Evolutionary conservation across 2,329 filamentous ascomycete species (phyloP).

Genomic region (Ophiostoma sp.): DNA sequence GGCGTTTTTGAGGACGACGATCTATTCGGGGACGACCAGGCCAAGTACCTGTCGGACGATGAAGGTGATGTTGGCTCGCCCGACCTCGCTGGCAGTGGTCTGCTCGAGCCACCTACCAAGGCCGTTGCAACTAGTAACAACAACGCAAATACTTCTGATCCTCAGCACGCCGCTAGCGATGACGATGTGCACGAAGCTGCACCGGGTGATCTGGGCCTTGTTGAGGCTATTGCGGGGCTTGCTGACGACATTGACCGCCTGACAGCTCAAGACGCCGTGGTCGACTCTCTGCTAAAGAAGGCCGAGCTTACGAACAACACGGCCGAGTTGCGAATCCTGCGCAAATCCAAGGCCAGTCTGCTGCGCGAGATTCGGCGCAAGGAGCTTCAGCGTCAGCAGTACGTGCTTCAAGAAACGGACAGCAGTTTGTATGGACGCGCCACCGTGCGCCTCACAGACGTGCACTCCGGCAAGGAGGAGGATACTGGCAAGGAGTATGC

Average conservation of each 20-base stretch:
- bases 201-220: slow-evolving; percentile 85
- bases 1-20: slow-evolving; percentile 93
- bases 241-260: slow-evolving; percentile 87
- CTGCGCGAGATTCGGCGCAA: slow-evolving; percentile 89
- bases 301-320: slow-evolving; percentile 96
- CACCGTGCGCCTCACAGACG: slow-evolving; percentile 81
- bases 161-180: slow-evolving; percentile 65
- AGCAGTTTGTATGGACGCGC: slow-evolving; percentile 94
- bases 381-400: slow-evolving; percentile 92
- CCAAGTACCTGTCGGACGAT: slow-evolving; percentile 79
- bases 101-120: not conserved
- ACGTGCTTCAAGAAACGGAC: slow-evolving; percentile 94
- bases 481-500: slow-evolving; percentile 78
- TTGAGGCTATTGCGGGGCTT: slow-evolving; percentile 86
- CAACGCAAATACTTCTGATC: not conserved
- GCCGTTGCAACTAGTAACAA: not conserved
- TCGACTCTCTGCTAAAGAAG: slow-evolving; percentile 87
- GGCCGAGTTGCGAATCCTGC: slow-evolving; percentile 82
- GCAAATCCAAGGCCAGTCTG: slow-evolving; percentile 89
- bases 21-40: slow-evolving; percentile 75
- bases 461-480: slow-evolving; percentile 85
- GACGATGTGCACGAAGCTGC: slow-evolving; percentile 89
- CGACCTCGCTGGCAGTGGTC: slow-evolving; percentile 30
- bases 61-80: slow-evolving; percentile 70
- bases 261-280: slow-evolving; percentile 77